phyloP scores from a whole-genome alignment of 768 basidiomycete species.

The Agaricus blazei region DNA sequence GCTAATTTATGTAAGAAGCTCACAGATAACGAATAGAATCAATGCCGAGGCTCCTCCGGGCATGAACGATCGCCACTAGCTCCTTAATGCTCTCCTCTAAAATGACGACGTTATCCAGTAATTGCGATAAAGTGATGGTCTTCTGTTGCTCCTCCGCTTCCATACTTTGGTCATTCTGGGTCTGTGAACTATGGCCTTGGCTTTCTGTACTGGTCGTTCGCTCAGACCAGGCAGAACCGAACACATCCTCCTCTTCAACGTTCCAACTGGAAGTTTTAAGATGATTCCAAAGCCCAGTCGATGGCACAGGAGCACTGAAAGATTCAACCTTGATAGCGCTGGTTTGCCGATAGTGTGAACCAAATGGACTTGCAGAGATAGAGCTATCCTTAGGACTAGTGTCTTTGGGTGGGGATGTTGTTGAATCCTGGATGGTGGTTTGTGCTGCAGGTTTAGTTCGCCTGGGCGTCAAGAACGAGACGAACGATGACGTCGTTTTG shows the following conservation, averaged over 20 bases:
- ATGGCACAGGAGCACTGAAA: conserved; percentile 54
- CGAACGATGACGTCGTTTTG: conserved; percentile 54
- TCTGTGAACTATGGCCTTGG: conserved; percentile 3
- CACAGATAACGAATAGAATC: conserved; percentile 76
- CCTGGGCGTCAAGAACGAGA: conserved; percentile 77
- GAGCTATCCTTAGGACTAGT: conserved; percentile 9
- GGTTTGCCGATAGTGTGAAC: conserved; percentile 79
- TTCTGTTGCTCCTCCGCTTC: conserved; percentile 29
- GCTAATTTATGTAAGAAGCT: not conserved
- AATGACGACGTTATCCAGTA: conserved; percentile 92
- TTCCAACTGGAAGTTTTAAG: conserved; percentile 46
- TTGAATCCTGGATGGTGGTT: conserved; percentile 31
- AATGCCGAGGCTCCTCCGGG: conserved; percentile 77
- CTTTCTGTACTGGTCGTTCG: not conserved
- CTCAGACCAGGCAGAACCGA: conserved; percentile 47
- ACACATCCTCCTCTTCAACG: conserved; percentile 68
- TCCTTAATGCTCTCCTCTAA: conserved; percentile 96
- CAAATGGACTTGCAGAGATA: conserved; percentile 72
- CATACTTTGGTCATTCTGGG: conserved; percentile 13
- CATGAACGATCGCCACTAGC: conserved; percentile 79
- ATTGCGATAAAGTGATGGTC: conserved; percentile 69
- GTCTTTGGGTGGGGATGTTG: conserved; percentile 39
- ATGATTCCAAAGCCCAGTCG: conserved; percentile 62
- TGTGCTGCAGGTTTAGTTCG: conserved; percentile 46
- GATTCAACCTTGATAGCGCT: conserved; percentile 66